Conservation (phyloP, 1,284 basidiomycete genomes). For the Apiotrichum siamense region DNA sequence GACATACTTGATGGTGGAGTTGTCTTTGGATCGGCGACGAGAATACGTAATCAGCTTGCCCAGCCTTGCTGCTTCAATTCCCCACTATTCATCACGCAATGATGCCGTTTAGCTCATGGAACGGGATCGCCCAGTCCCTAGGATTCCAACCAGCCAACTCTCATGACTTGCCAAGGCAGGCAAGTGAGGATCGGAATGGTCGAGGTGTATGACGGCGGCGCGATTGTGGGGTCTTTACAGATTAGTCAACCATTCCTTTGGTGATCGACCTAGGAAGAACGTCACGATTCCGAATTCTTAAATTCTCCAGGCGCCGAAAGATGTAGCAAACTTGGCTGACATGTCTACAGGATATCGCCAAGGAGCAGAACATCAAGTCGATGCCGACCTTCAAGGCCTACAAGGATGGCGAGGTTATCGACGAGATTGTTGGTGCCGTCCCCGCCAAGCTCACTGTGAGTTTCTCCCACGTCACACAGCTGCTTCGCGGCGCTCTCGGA, state of each 20-base stretch:
- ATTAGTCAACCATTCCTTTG: no score
- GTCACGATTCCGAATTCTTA: no score
- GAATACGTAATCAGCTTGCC: neutral
- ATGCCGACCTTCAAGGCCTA: constrained; percentile 75
- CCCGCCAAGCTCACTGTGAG: constrained; percentile 52
- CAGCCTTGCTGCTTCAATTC: neutral
- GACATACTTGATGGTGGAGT: no score
- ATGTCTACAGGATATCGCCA: constrained; percentile 48
- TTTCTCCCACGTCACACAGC: constrained; percentile 10
- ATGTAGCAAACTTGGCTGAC: neutral
- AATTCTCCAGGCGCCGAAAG: no score
- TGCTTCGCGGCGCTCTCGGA: no score
- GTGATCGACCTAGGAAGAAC: no score
- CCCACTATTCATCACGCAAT: neutral
- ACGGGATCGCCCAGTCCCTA: neutral
- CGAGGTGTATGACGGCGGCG: neutral
- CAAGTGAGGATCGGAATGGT: neutral
- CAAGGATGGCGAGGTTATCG: constrained; percentile 61
- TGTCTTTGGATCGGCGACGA: no score
- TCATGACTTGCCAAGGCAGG: neutral
- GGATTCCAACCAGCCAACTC: neutral
- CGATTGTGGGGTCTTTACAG: neutral
- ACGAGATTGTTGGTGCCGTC: constrained; percentile 60
- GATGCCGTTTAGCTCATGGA: neutral
- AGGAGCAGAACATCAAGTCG: constrained; percentile 67